phyloP scores from a whole-genome alignment of 805 yeast genomes.

The Sugiyamaella mastotermitis region DNA sequence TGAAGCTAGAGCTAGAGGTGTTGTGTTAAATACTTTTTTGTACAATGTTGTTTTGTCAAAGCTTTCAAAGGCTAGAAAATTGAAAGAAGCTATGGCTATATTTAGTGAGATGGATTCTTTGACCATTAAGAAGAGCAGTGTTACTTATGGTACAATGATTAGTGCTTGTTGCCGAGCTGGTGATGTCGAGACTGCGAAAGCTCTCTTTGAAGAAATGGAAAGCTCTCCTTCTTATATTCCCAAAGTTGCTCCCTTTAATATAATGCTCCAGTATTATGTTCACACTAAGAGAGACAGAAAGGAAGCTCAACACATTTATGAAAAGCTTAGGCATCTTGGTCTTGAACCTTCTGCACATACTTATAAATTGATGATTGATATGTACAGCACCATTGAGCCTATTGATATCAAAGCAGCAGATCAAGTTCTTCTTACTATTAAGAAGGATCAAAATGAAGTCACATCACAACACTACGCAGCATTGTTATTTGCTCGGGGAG shows the following conservation, averaged over 20 bases:
- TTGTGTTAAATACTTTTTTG: constrained; percentile 28
- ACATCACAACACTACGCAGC: constrained; percentile 34
- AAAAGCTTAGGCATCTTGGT: constrained; percentile 23
- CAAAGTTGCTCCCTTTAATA: constrained; percentile 34
- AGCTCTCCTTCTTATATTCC: constrained; percentile 25
- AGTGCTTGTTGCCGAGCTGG: constrained; percentile 34
- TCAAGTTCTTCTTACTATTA: constrained; percentile 29
- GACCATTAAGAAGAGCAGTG: constrained; percentile 24
- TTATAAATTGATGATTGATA: constrained; percentile 36
- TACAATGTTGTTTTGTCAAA: constrained; percentile 33
- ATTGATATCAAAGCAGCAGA: constrained; percentile 32
- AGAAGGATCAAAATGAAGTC: constrained; percentile 24
- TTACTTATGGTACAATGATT: constrained; percentile 36
- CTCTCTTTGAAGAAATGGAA: constrained; percentile 33
- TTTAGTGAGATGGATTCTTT: constrained; percentile 28
- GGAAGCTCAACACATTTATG: constrained; percentile 29
- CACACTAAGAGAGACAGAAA: constrained; percentile 27
- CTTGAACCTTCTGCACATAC: constrained; percentile 33
- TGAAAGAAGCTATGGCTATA: constrained; percentile 27
- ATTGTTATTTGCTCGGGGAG: constrained; percentile 35
- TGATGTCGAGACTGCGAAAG: constrained; percentile 27
- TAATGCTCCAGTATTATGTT: constrained; percentile 34
- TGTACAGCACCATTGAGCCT: constrained; percentile 29
- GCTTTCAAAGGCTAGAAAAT: constrained; percentile 32
- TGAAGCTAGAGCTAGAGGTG: constrained; percentile 26